Evolutionary conservation across 108 stramenopile species (phyloP).

Genomic region (Skeletonema costatum): DNA sequence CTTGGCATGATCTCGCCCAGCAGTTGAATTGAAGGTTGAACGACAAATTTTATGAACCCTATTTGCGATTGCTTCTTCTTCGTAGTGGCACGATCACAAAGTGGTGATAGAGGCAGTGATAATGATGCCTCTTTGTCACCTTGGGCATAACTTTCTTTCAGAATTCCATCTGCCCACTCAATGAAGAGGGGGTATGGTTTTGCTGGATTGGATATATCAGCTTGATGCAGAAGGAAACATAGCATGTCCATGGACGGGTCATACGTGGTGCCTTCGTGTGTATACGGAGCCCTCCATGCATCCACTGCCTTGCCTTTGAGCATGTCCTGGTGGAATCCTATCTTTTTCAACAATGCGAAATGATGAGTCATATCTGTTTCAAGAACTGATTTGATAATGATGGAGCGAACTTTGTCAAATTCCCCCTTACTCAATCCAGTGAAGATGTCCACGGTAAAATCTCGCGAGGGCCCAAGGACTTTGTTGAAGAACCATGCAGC

Average conservation of each 20-base stretch:
- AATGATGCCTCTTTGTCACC: constrained; percentile 67
- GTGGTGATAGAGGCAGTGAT: constrained; percentile 69
- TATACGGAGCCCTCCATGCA: constrained; percentile 15
- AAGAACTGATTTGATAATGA: constrained; percentile 54
- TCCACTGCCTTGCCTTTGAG: constrained; percentile 17
- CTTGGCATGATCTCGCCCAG: constrained; percentile 29
- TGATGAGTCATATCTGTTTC: constrained; percentile 72
- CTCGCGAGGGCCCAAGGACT: constrained; percentile 31
- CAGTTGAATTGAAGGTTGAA: constrained; percentile 54
- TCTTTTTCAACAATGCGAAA: constrained; percentile 43
- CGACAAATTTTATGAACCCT: constrained; percentile 89
- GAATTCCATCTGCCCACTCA: constrained; percentile 66
- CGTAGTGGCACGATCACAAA: constrained; percentile 63
- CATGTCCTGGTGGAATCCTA: constrained; percentile 24
- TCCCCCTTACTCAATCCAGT: constrained; percentile 23
- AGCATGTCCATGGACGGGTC: constrained; percentile 42
- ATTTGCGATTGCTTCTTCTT: constrained; percentile 71
- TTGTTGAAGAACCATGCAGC: constrained; percentile 54
- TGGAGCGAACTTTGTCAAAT: constrained; percentile 27
- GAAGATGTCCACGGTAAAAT: constrained; percentile 48
- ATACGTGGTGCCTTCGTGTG: constrained; percentile 12
- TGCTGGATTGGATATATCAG: constrained; percentile 80
- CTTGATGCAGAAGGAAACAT: constrained; percentile 62
- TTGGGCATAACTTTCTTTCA: constrained; percentile 67
- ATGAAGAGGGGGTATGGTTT: constrained; percentile 56